phyloP scores from a whole-genome alignment of 2,329 filamentous ascomycete species.

The Trichophyton schoenleinii region DNA sequence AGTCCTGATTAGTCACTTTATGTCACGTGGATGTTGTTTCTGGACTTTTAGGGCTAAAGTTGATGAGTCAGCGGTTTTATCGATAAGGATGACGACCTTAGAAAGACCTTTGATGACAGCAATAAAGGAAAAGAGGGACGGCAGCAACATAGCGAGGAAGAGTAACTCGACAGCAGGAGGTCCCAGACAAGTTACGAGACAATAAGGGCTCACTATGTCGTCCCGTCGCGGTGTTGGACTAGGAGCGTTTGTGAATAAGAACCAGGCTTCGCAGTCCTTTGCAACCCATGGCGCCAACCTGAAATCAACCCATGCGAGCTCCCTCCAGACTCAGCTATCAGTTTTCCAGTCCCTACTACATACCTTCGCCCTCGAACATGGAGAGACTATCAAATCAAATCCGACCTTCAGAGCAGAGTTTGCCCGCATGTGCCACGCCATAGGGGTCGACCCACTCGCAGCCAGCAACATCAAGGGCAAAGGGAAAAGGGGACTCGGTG shows the following conservation, averaged over 20 bases:
- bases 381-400: conserved; percentile 89
- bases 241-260: conserved; percentile 75
- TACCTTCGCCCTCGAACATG: conserved; percentile 89
- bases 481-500: conserved; percentile 34
- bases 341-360: conserved; percentile 93
- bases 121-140: background rate
- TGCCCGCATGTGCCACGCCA: conserved; percentile 93
- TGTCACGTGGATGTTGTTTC: background rate
- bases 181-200: background rate
- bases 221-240: conserved; percentile 61
- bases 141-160: background rate
- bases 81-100: background rate
- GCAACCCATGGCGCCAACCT: conserved; percentile 78
- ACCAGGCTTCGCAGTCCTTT: conserved; percentile 76
- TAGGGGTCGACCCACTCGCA: conserved; percentile 91
- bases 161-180: background rate
- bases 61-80: background rate
- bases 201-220: conserved; percentile 25
- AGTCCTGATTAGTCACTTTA: background rate
- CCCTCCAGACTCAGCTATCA: conserved; percentile 81
- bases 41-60: background rate
- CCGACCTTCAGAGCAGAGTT: conserved; percentile 93
- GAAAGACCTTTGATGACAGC: no score
- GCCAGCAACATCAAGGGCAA: conserved; percentile 44
- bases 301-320: conserved; percentile 70